A percentile compares a stretch with the other conserved stretches of the same genome.
Conservation (phyloP, 371 early-diverging fungal species). For the Dichotomocladium elegans region DNA sequence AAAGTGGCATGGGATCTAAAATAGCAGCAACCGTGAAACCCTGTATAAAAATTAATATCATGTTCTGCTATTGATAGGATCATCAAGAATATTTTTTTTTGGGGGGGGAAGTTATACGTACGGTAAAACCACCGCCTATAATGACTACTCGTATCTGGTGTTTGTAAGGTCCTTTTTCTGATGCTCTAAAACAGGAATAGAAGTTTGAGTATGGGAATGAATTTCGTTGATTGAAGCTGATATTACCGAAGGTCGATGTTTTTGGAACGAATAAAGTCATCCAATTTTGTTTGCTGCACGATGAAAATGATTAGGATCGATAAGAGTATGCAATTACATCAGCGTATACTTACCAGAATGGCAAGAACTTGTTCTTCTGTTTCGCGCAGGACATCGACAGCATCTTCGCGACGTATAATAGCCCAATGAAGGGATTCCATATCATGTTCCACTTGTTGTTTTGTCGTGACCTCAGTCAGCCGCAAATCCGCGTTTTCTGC, state of each 20-base stretch:
- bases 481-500: constrained; percentile 20
- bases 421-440: constrained; percentile 24
- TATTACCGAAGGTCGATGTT: neutral
- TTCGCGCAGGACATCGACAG: constrained; percentile 17
- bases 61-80: neutral
- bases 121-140: constrained; percentile 43
- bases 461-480: constrained; percentile 21
- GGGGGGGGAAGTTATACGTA: too few species aligned
- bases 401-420: constrained; percentile 16
- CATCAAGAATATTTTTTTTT: neutral
- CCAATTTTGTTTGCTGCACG: constrained; percentile 15
- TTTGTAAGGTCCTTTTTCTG: neutral
- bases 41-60: constrained; percentile 8
- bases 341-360: constrained; percentile 18
- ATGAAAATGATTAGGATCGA: neutral
- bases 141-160: constrained; percentile 24
- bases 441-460: constrained; percentile 14
- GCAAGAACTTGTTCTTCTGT: constrained; percentile 28
- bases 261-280: constrained; percentile 4
- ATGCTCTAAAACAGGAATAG: neutral
- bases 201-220: neutral
- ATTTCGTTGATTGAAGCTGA: neutral
- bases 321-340: neutral
- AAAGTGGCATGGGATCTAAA: constrained; percentile 41
- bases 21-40: constrained; percentile 41